Evolutionary conservation across 352 stramenopile species (phyloP).

Genomic region (Thraustochytrium sp.): DNA sequence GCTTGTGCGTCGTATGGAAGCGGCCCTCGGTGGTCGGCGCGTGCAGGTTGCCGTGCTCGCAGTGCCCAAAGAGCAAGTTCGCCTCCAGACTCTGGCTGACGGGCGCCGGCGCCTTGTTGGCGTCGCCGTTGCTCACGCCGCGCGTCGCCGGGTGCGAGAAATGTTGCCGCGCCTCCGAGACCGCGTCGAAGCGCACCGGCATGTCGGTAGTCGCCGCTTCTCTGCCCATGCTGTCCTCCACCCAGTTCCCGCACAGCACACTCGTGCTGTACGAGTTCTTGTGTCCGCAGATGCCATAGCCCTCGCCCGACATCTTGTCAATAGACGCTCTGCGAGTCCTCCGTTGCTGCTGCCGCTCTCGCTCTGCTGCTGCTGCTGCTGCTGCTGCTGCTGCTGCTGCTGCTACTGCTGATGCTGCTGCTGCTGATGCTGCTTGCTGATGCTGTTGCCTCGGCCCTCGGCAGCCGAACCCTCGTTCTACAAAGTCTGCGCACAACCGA

Average conservation of each 20-base stretch:
- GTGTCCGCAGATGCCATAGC: slow-evolving; percentile 6
- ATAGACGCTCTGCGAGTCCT: too few species aligned
- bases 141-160: neutral
- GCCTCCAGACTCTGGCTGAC: neutral
- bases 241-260: slow-evolving; percentile 3
- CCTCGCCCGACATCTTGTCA: neutral
- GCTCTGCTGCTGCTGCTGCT: too few species aligned
- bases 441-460: too few species aligned
- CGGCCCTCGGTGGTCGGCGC: neutral
- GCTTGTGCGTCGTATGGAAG: neutral
- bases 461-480: too few species aligned
- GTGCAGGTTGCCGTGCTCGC: slow-evolving; percentile 6
- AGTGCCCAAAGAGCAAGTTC: neutral
- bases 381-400: too few species aligned
- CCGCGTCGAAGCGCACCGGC: neutral
- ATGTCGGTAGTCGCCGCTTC: neutral
- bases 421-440: too few species aligned
- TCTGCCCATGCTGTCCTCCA: neutral
- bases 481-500: too few species aligned
- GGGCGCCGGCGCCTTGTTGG: neutral
- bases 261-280: neutral
- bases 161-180: neutral
- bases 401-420: too few species aligned
- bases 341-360: too few species aligned
- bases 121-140: neutral